Evolutionary conservation across 176 grass and related monocot species (phyloP).

Genomic region (Ensete glaucum): DNA sequence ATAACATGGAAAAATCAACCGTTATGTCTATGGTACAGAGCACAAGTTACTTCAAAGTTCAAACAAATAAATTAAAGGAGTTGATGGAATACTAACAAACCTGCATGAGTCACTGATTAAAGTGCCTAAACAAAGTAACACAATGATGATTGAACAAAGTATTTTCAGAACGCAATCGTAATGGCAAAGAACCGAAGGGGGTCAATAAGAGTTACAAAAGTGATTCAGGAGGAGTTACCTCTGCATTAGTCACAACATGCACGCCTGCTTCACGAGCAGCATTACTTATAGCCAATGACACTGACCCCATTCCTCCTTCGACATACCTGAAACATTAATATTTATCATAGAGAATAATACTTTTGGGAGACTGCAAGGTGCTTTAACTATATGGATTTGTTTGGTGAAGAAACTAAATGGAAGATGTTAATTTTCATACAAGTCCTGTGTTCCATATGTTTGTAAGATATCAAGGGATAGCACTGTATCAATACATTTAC

Average conservation of each 20-base stretch:
- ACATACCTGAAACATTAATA: slow-evolving; percentile 65
- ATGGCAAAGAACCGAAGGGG: not conserved
- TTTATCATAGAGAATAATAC: slow-evolving; percentile 17
- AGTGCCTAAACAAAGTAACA: not conserved
- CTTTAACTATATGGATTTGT: slow-evolving; percentile 8
- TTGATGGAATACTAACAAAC: not conserved
- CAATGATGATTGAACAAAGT: not conserved
- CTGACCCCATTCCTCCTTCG: slow-evolving; percentile 94
- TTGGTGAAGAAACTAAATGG: not conserved
- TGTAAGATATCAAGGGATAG: not conserved
- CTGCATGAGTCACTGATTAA: not conserved
- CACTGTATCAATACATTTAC: not conserved
- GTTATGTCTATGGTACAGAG: not conserved
- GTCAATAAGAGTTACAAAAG: not conserved
- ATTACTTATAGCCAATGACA: slow-evolving; percentile 92
- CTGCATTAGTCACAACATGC: slow-evolving; percentile 76
- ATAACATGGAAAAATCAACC: not conserved
- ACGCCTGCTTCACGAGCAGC: slow-evolving; percentile 85
- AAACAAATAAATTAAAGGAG: not conserved
- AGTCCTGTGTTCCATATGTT: not conserved
- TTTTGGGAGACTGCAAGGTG: not conserved
- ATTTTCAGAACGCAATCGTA: not conserved
- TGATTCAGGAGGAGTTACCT: slow-evolving; percentile 30
- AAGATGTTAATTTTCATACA: not conserved
- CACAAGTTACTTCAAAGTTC: not conserved